Percentiles rank a stretch among this genome's conserved stretches.
These are phyloP conservation scores for Penicillium atrosanguineum DNA, from an alignment of 495 filamentous ascomycete species.

Conservation along the genomic window DNA sequence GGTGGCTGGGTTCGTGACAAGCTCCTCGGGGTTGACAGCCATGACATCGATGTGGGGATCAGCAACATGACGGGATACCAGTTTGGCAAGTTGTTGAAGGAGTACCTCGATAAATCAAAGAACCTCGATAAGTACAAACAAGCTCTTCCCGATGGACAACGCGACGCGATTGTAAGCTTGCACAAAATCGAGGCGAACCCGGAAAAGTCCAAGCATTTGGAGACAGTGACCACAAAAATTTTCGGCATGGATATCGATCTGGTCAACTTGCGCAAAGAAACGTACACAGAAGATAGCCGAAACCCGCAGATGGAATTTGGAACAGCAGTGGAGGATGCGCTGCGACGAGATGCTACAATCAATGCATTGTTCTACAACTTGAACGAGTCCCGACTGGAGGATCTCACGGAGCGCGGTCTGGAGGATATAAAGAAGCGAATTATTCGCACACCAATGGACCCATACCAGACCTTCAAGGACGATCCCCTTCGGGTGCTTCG, in stretches of 20 bases:
- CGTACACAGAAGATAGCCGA: slow-evolving; percentile 78
- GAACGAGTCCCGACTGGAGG: slow-evolving; percentile 69
- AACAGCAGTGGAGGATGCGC: slow-evolving; percentile 82
- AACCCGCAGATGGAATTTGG: slow-evolving; percentile 95
- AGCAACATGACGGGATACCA: slow-evolving; percentile 90
- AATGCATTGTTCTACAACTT: slow-evolving; percentile 98
- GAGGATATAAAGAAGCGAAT: slow-evolving; percentile 67
- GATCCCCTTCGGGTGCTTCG: slow-evolving; percentile 90
- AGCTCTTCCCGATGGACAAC: slow-evolving; percentile 22
- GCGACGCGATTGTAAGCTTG: slow-evolving; percentile 49
- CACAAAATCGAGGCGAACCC: slow-evolving; percentile 86
- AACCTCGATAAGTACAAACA: slow-evolving; percentile 54
- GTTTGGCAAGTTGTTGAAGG: slow-evolving; percentile 66
- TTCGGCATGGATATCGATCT: slow-evolving; percentile 90
- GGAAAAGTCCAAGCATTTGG: slow-evolving; percentile 96
- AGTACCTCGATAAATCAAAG: slow-evolving; percentile 53
- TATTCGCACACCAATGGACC: slow-evolving; percentile 84
- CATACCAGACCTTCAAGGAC: slow-evolving; percentile 90
- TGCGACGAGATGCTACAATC: slow-evolving; percentile 87
- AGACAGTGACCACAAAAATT: slow-evolving; percentile 83
- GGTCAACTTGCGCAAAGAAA: slow-evolving; percentile 91
- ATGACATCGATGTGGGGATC: slow-evolving; percentile 95
- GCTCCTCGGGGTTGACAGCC: slow-evolving; percentile 72
- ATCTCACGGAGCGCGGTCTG: slow-evolving; percentile 74
- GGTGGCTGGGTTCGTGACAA: slow-evolving; percentile 99